These are phyloP conservation scores for Allantophomopsis cytisporea DNA, from an alignment of 2,329 filamentous ascomycete species.

Conservation along the genomic window DNA sequence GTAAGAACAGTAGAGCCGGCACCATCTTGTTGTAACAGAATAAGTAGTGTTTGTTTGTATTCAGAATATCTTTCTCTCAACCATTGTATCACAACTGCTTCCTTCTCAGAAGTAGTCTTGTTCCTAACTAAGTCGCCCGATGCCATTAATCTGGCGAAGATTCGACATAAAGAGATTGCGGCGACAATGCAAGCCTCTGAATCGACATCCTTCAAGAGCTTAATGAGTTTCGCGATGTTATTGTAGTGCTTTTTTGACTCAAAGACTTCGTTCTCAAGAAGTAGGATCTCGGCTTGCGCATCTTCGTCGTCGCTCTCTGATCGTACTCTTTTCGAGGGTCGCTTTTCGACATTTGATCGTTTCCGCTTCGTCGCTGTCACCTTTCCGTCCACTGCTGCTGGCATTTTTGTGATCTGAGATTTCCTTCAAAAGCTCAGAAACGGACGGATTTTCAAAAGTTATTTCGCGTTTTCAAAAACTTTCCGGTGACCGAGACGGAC, in stretches of 20 bases:
- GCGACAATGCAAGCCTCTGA: conserved; percentile 50
- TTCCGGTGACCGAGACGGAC: too few species aligned
- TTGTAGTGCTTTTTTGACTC: conserved; percentile 87
- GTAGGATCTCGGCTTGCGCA: conserved; percentile 51
- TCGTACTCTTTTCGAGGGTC: conserved; percentile 28
- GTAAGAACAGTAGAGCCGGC: conserved; percentile 62
- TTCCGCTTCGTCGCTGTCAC: conserved; percentile 26
- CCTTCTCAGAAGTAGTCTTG: conserved; percentile 55
- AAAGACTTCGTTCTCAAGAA: conserved; percentile 68
- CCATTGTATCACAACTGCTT: conserved; percentile 64
- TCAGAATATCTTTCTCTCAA: conserved; percentile 61
- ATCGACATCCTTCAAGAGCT: conserved; percentile 36
- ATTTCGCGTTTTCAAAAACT: conserved; percentile 1
- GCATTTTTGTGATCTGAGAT: conserved; percentile 11
- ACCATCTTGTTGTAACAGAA: conserved; percentile 45
- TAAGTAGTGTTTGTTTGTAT: conserved; percentile 50
- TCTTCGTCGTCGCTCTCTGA: conserved; percentile 32
- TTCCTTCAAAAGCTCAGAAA: not conserved
- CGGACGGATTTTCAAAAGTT: conserved; percentile 3
- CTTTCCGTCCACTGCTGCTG: conserved; percentile 5
- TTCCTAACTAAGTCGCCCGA: conserved; percentile 56
- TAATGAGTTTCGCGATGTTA: conserved; percentile 65
- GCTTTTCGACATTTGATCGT: conserved; percentile 31
- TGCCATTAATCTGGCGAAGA: conserved; percentile 72
- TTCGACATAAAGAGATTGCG: conserved; percentile 69